Percentiles rank a stretch among this genome's conserved stretches.
These are phyloP conservation scores for Suhomyces coccinellae DNA, from an alignment of 1,139 yeast species.

Conservation along the genomic window DNA sequence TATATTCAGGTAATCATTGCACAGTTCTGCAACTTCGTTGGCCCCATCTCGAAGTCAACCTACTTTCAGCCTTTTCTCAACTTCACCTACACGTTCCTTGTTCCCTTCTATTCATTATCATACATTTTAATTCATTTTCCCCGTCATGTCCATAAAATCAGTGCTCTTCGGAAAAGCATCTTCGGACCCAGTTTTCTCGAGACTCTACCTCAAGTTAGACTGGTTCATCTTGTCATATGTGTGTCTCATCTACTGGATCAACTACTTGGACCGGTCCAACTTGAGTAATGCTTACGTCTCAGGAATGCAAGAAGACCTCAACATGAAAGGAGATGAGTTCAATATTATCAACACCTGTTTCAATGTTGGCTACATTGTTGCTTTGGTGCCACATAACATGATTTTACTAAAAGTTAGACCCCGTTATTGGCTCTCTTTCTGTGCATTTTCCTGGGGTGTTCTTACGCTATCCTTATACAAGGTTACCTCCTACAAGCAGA, in stretches of 20 bases:
- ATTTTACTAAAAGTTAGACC: conserved; percentile 53
- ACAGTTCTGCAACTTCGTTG: no score
- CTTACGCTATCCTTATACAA: conserved; percentile 52
- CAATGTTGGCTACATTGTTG: conserved; percentile 59
- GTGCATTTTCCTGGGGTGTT: conserved; percentile 56
- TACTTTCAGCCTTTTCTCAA: no score
- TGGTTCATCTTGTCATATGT: conserved; percentile 57
- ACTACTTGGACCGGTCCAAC: conserved; percentile 48
- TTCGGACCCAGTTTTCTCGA: conserved; percentile 37
- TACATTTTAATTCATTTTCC: no score
- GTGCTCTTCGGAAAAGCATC: conserved; percentile 39
- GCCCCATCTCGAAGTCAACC: no score
- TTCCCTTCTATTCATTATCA: no score
- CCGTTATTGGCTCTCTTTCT: conserved; percentile 53
- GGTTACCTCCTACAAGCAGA: conserved; percentile 42
- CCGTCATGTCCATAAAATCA: conserved; percentile 14
- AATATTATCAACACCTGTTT: conserved; percentile 56
- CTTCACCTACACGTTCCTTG: no score
- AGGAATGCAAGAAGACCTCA: conserved; percentile 36
- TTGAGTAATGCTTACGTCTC: conserved; percentile 46
- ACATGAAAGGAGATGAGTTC: conserved; percentile 48
- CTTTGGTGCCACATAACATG: conserved; percentile 57
- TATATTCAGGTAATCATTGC: no score
- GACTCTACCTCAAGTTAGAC: conserved; percentile 50
- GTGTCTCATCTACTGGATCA: conserved; percentile 56